Conservation (phyloP, 176 grass and related monocot species). For the Triticum turgidum region DNA sequence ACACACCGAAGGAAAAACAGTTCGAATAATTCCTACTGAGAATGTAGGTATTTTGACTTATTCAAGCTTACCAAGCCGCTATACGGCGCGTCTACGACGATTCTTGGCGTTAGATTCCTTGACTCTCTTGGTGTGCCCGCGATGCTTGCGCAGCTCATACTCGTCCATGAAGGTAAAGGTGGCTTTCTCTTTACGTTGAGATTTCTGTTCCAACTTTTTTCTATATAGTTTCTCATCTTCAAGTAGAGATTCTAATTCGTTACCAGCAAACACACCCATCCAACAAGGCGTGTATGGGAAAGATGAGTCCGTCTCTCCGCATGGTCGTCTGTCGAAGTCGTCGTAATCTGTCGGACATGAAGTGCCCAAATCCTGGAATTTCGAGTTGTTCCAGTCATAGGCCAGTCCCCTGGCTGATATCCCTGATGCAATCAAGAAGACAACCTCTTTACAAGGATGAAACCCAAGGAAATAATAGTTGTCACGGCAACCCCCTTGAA, state of each 20-base stretch:
- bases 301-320: not conserved
- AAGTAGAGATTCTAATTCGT: not conserved
- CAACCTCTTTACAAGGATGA: not conserved
- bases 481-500: no score
- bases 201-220: not conserved
- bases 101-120: not conserved
- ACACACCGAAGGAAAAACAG: no score
- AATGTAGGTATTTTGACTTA: no score
- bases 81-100: not conserved
- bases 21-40: no score
- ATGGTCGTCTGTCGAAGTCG: no score
- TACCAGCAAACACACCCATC: not conserved
- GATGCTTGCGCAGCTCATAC: not conserved
- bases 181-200: not conserved
- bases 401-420: not conserved
- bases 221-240: no score
- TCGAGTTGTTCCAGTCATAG: not conserved
- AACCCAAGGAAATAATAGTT: not conserved
- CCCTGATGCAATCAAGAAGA: not conserved
- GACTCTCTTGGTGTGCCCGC: not conserved
- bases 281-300: slow-evolving; percentile 22
- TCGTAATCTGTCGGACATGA: rapidly evolving
- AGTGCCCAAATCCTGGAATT: not conserved
- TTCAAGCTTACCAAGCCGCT: not conserved
- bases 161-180: not conserved